These are phyloP conservation scores for Jacaranda copaia DNA, from an alignment of 257 asterid species.

Conservation along the genomic window DNA sequence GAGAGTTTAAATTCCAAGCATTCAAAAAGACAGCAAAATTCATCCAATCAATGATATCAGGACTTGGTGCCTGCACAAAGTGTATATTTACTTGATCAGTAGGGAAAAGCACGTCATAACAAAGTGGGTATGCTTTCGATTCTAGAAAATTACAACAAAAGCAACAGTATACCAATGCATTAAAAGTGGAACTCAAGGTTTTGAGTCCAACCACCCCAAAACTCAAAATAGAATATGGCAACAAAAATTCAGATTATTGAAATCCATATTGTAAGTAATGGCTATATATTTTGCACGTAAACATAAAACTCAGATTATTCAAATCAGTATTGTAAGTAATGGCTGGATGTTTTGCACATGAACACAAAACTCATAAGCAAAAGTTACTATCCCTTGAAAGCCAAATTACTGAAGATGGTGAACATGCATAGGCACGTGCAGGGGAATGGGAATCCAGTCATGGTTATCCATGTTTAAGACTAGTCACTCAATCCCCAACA, in stretches of 20 bases:
- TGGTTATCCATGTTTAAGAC: neutral
- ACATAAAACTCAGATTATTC: neutral
- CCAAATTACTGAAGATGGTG: neutral
- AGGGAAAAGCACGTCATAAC: neutral
- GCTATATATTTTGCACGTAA: neutral
- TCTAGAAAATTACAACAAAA: neutral
- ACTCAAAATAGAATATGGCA: neutral
- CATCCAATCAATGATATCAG: constrained; percentile 75
- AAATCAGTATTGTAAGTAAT: neutral
- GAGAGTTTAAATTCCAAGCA: constrained; percentile 82
- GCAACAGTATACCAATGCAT: neutral
- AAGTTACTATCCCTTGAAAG: neutral
- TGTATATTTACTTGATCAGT: constrained; percentile 5
- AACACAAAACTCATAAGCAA: neutral
- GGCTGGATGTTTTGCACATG: neutral
- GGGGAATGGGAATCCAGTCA: neutral
- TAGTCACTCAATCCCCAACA: neutral
- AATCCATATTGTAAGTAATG: neutral
- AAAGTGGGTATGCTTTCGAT: neutral
- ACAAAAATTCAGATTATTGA: neutral
- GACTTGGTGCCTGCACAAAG: constrained; percentile 59
- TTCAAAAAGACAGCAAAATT: constrained; percentile 80
- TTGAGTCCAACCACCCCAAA: neutral
- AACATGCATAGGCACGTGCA: neutral
- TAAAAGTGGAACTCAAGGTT: neutral